Percentiles rank a stretch among this genome's conserved stretches.
These are phyloP conservation scores for Phyllosticta capitalensis DNA, from an alignment of 2,329 filamentous ascomycete genomes.

Conservation along the genomic window DNA sequence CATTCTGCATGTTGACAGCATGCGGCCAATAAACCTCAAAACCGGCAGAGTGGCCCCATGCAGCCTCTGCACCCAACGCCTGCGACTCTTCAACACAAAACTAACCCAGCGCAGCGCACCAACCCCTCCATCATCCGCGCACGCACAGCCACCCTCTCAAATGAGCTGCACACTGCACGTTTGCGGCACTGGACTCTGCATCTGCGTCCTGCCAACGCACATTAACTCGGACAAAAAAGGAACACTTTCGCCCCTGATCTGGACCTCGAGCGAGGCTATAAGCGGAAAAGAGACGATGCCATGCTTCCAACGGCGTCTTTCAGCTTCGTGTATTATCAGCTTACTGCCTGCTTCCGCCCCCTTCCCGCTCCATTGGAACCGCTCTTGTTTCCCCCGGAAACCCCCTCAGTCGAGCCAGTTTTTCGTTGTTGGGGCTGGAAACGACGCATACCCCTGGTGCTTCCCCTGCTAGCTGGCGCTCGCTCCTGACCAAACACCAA, in stretches of 20 bases:
- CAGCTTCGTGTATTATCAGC: not conserved
- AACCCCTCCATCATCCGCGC: not conserved
- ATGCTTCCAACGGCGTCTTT: not conserved
- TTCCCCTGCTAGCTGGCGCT: not conserved
- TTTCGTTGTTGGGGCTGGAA: not conserved
- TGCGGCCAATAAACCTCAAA: not conserved
- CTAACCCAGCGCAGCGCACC: not conserved
- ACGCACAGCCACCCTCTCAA: not conserved
- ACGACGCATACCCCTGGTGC: not conserved
- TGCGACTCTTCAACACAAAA: not conserved
- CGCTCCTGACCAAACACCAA: too few species aligned
- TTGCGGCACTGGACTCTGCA: not conserved
- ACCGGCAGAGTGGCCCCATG: not conserved
- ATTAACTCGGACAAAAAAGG: not conserved
- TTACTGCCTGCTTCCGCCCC: not conserved
- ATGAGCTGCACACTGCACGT: not conserved
- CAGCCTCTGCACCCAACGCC: not conserved
- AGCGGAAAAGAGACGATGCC: not conserved
- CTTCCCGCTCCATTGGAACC: not conserved
- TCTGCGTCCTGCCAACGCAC: not conserved
- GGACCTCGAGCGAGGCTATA: not conserved
- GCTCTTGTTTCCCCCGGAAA: not conserved
- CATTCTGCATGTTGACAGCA: not conserved
- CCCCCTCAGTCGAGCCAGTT: not conserved
- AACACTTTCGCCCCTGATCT: not conserved